phyloP scores from a whole-genome alignment of 2,329 filamentous ascomycete genomes.

The Paramyrothecium sp. region DNA sequence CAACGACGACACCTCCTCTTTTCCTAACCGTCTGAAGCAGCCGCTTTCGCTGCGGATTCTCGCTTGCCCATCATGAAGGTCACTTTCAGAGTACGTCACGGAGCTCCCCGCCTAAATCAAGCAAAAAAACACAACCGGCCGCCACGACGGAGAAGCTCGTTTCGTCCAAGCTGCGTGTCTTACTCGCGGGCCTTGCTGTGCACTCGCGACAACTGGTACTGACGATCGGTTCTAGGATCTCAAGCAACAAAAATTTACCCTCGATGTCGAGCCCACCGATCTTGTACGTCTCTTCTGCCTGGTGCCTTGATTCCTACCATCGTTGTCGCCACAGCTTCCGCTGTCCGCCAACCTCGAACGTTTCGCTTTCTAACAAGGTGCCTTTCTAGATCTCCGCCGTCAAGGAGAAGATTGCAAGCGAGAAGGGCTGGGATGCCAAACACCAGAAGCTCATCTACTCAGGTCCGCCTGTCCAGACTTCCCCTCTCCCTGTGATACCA shows the following conservation, averaged over 20 bases:
- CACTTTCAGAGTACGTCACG: conserved; percentile 58
- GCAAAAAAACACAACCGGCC: too few relatives aligned
- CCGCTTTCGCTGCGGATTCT: conserved; percentile 3
- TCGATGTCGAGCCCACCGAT: conserved; percentile 91
- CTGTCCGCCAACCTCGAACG: background rate
- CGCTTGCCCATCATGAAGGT: conserved; percentile 62
- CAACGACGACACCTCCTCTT: too few relatives aligned
- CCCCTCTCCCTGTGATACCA: too few relatives aligned
- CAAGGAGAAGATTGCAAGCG: conserved; percentile 87
- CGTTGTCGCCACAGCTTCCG: conserved; percentile 11
- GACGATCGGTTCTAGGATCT: conserved; percentile 81
- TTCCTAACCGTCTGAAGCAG: conserved; percentile 4
- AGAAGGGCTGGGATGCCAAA: conserved; percentile 92
- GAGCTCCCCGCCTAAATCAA: conserved; percentile 2
- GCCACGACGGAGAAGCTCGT: too few relatives aligned
- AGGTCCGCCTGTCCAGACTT: conserved; percentile 58
- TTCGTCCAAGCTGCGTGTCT: too few relatives aligned
- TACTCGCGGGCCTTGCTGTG: conserved; percentile 1
- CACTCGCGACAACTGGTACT: background rate
- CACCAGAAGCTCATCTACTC: conserved; percentile 98
- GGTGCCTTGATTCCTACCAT: conserved; percentile 2
- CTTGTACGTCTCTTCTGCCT: conserved; percentile 63
- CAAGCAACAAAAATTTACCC: conserved; percentile 97
- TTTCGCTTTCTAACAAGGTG: background rate
- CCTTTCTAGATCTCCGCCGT: conserved; percentile 74